A percentile compares a stretch with the other conserved stretches of the same genome.
Conservation (phyloP, 2,329 filamentous ascomycete species). For the Pseudogymnoascus sp. region DNA sequence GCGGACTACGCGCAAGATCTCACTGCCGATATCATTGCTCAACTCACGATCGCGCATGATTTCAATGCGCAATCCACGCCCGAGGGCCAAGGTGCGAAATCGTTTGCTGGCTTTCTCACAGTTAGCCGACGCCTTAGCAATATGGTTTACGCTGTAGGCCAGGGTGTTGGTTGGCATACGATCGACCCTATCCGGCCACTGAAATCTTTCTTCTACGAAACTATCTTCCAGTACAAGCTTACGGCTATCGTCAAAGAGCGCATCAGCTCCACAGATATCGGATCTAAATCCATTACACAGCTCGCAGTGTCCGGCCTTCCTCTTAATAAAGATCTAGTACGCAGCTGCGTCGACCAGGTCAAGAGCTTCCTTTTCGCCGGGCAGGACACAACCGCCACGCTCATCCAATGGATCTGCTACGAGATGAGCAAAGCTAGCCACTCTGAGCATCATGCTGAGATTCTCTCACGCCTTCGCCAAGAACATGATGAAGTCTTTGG, state of each 20-base stretch:
- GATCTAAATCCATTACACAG: constrained; percentile 14
- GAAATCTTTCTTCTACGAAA: constrained; percentile 19
- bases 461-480: constrained; percentile 15
- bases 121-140: constrained; percentile 17
- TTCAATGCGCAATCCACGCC: constrained; percentile 15
- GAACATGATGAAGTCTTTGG: constrained; percentile 23
- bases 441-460: constrained; percentile 12
- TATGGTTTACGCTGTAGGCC: constrained; percentile 3
- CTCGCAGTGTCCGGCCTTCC: constrained; percentile 16
- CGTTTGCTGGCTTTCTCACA: not conserved
- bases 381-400: constrained; percentile 13
- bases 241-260: not conserved
- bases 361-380: constrained; percentile 19
- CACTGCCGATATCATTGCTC: constrained; percentile 18
- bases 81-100: constrained; percentile 12
- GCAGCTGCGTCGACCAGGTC: constrained; percentile 16
- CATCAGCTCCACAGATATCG: not conserved
- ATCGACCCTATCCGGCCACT: constrained; percentile 19
- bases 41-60: constrained; percentile 16
- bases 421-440: not conserved
- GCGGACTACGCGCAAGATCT: constrained; percentile 13
- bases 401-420: not conserved
- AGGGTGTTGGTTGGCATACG: constrained; percentile 14
- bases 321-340: constrained; percentile 10
- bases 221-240: constrained; percentile 16